These are phyloP conservation scores for Nakaseomyces glabratus DNA, from an alignment of 1,139 yeast genomes.

Conservation along the genomic window DNA sequence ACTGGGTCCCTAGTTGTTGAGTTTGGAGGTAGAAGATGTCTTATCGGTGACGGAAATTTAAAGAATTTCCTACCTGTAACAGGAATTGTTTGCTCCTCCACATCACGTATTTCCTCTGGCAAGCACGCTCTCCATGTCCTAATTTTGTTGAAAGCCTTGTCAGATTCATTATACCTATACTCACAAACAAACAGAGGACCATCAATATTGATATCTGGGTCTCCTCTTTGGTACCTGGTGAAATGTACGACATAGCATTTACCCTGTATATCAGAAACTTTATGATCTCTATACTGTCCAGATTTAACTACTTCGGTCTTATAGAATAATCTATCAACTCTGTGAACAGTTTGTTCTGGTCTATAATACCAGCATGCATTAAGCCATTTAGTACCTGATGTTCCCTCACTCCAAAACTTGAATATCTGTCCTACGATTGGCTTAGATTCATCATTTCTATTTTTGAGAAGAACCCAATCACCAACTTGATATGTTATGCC, in stretches of 20 bases:
- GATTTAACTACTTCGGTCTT: constrained; percentile 94
- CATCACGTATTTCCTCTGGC: constrained; percentile 89
- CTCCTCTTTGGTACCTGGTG: constrained; percentile 90
- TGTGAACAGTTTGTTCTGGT: constrained; percentile 95
- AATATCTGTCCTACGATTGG: constrained; percentile 93
- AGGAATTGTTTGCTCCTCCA: constrained; percentile 73
- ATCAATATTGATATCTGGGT: constrained; percentile 70
- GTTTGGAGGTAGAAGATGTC: constrained; percentile 61
- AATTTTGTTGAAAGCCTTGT: constrained; percentile 83
- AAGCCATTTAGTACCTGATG: constrained; percentile 78
- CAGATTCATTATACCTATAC: constrained; percentile 83
- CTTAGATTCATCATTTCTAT: constrained; percentile 77
- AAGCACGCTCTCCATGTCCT: constrained; percentile 98
- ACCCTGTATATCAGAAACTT: constrained; percentile 78
- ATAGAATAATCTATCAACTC: constrained; percentile 78
- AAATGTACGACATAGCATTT: constrained; percentile 93
- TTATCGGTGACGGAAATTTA: constrained; percentile 76
- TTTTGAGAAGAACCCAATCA: constrained; percentile 85
- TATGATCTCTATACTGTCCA: constrained; percentile 92
- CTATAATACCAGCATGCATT: constrained; percentile 97
- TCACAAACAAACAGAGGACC: constrained; percentile 93
- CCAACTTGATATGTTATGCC: constrained; percentile 78
- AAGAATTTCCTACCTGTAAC: constrained; percentile 50
- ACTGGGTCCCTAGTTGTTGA: constrained; percentile 65
- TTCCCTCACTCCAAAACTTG: constrained; percentile 70